A percentile compares a stretch with the other conserved stretches of the same genome.
Evolutionary conservation across 2,329 filamentous ascomycete species (phyloP).

Genomic region (Colletotrichum liaoningense): DNA sequence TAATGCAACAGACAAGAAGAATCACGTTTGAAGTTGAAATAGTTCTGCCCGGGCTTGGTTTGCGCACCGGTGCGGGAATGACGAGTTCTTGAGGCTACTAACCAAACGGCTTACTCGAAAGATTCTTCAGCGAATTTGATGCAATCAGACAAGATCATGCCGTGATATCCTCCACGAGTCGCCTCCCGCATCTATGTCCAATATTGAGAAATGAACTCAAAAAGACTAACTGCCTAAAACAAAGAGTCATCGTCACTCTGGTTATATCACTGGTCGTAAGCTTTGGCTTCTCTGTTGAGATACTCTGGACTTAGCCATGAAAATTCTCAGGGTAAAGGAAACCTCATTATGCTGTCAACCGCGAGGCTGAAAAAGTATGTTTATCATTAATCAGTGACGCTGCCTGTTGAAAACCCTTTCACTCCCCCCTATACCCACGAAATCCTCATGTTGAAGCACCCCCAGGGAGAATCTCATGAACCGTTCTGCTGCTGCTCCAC

Average conservation of each 20-base stretch:
- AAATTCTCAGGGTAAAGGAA: background rate
- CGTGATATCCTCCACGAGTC: background rate
- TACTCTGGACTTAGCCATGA: no score
- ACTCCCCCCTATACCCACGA: background rate
- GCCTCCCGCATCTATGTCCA: background rate
- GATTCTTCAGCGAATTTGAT: background rate
- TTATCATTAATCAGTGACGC: slow-evolving; percentile 15
- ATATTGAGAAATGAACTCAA: background rate
- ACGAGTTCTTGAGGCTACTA: no score
- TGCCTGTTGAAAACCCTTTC: background rate
- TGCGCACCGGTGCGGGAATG: no score
- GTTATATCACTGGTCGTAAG: no score
- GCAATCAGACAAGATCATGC: background rate
- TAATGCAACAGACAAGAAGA: no score
- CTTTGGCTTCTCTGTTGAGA: no score
- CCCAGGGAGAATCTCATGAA: background rate
- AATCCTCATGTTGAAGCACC: background rate
- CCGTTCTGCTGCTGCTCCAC: background rate
- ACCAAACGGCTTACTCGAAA: background rate
- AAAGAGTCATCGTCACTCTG: no score
- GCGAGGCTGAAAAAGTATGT: background rate
- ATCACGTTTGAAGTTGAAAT: no score
- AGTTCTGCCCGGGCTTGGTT: no score
- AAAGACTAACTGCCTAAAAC: no score
- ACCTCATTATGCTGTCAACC: background rate